Base-by-base conservation (phyloP, 139 green algal genomes). In the Chlamydomonas sp. region DNA sequence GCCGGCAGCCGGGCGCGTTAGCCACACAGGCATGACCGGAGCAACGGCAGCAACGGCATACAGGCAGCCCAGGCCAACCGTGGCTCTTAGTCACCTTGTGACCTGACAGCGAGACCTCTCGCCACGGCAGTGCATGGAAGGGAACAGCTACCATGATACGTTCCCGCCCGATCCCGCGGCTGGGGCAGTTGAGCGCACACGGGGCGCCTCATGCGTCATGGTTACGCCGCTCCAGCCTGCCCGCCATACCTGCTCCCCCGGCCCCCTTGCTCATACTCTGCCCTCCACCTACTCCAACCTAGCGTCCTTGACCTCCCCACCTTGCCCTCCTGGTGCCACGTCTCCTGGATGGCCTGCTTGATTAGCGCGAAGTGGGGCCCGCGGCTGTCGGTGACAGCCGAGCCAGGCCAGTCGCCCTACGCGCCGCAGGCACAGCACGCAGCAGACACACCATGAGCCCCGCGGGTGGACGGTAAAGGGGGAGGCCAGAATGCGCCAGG, bases 321-420 rank as follows among this genome's bases (percentile, higher is more conserved):
- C 74, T 67, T n/a, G 5, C 83, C 83, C 63, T 77, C 71, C 49
- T 63, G 2, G 10, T 67, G 75, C 84, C 77, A 83, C 5, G 76
- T 78, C 76, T 90, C 80, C 78, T 91, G 87, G 7, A 96, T 89
- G 4, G 90, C 89, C n/a, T 87, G 82, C 69, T 81, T 79, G n/a
- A 96, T 62, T 58, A 95, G 77, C 15, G 88, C 17, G 81, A 90
- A 96, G 80, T 91, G 78, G 2, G 17, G 84, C 7, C 90, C 89
- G n/a, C 77, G 9, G 2, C 80, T 16, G 16, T 77, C 61, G 2
- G 94, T 92, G 15, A 96, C 93, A 2, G 2, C 5, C 17, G 83
- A 87, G 60, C 6, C 72, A 5, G 59, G 17, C 81, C 81, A 86
- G 5, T 7, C n/a, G 59, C 0, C 1, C 49, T 15, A 68, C 81